Percentiles rank a stretch among this genome's conserved stretches.
Evolutionary conservation across 257 asterid genomes (phyloP).

Genomic region (Nicotiana noctiflora): DNA sequence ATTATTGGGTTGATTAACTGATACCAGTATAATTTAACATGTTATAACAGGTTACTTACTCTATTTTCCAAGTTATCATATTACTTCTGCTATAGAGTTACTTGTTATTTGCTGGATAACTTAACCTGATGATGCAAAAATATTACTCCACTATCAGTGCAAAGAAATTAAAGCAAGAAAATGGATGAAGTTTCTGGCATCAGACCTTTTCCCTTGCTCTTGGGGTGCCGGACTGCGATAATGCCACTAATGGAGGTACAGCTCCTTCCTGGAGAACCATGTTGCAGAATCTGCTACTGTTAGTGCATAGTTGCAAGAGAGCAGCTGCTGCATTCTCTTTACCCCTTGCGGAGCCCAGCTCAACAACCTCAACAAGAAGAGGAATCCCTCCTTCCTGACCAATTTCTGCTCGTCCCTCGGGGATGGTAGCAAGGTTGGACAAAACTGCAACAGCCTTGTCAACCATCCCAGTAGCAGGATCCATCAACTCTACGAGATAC

Average conservation of each 20-base stretch:
- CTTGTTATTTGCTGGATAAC: background rate
- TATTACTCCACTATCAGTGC: background rate
- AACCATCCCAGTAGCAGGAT: constrained; percentile 89
- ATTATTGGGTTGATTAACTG: no score
- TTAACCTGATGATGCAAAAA: background rate
- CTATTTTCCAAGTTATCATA: background rate
- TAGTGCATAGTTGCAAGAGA: constrained; percentile 73
- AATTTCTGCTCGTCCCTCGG: constrained; percentile 62
- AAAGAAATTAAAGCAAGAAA: background rate
- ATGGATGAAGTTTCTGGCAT: background rate
- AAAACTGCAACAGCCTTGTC: constrained; percentile 85
- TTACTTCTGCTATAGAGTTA: background rate
- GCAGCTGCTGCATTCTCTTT: constrained; percentile 97
- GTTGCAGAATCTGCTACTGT: constrained; percentile 58
- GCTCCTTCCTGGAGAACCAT: constrained; percentile 80
- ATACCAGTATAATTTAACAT: background rate
- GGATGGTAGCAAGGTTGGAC: constrained; percentile 73
- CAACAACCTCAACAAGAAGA: constrained; percentile 78
- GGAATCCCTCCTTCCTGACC: constrained; percentile 80
- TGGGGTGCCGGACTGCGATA: constrained; percentile 75
- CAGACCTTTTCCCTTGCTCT: constrained; percentile 80
- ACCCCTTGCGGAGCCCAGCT: constrained; percentile 77
- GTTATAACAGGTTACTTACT: background rate
- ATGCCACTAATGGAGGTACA: constrained; percentile 76
- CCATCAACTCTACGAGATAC: constrained; percentile 78